A percentile compares a stretch with the other conserved stretches of the same genome.
phyloP scores from a whole-genome alignment of 805 yeast genomes.

The Yamadazyma insecticola region DNA sequence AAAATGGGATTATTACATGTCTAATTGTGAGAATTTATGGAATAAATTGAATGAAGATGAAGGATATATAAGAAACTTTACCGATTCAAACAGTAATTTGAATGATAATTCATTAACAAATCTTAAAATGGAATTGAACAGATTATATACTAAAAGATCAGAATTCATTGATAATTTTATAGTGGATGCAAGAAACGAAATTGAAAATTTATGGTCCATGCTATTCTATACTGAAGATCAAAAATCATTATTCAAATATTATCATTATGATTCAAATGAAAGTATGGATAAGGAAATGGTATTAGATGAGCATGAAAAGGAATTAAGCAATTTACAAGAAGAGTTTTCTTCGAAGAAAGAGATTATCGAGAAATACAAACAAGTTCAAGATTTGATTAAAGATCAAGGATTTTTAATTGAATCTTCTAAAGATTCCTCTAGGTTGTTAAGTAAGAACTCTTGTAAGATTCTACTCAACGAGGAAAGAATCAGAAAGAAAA shows the following conservation, averaged over 20 bases:
- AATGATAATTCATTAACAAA: constrained; percentile 44
- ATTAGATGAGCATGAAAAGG: constrained; percentile 60
- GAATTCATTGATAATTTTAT: constrained; percentile 67
- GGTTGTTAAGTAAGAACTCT: constrained; percentile 69
- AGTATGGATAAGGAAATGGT: constrained; percentile 53
- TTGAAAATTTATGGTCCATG: constrained; percentile 57
- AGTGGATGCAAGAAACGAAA: constrained; percentile 52
- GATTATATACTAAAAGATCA: constrained; percentile 57
- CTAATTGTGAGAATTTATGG: constrained; percentile 53
- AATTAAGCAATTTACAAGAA: constrained; percentile 47
- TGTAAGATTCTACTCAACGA: constrained; percentile 77
- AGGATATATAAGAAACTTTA: constrained; percentile 37
- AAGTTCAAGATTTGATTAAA: constrained; percentile 48
- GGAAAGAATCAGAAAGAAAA: constrained; percentile 66
- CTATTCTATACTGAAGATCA: constrained; percentile 56
- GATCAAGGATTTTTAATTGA: constrained; percentile 64
- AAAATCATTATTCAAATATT: constrained; percentile 42
- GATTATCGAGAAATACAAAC: constrained; percentile 51
- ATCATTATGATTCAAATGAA: constrained; percentile 25
- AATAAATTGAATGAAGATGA: constrained; percentile 47
- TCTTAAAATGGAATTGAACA: constrained; percentile 50
- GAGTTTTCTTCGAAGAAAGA: constrained; percentile 50
- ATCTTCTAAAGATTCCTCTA: constrained; percentile 73
- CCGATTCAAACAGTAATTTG: constrained; percentile 42
- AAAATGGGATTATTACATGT: constrained; percentile 29